Evolutionary conservation across 257 asterid species (phyloP).

Genomic region (Solanum bulbocastanum): DNA sequence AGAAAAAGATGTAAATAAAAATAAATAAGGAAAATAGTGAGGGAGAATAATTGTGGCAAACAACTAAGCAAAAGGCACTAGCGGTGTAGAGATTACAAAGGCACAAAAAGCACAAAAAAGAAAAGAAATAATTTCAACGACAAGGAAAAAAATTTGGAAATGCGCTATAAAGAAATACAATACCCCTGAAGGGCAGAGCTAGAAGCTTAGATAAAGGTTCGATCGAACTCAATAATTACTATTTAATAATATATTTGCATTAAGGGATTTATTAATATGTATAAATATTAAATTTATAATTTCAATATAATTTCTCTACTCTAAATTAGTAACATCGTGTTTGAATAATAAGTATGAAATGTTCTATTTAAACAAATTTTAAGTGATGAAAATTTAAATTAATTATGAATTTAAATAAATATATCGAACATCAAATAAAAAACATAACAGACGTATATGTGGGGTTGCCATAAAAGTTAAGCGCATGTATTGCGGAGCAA

Average conservation of each 20-base stretch:
- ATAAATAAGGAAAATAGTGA: not conserved
- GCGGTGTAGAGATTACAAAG: not conserved
- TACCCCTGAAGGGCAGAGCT: not conserved
- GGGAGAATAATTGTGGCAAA: not conserved
- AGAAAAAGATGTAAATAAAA: not conserved
- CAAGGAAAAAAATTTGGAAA: not conserved
- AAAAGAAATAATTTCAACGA: not conserved
- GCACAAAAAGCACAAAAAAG: not conserved
- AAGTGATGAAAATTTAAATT: fast-evolving
- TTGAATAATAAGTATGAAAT: not conserved
- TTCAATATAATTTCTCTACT: fast-evolving
- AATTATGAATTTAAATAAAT: not conserved
- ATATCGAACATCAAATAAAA: not conserved
- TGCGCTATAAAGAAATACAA: not conserved
- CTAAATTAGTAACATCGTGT: fast-evolving
- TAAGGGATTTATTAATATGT: too few relatives aligned
- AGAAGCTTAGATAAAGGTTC: fast-evolving
- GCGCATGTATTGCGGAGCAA: not conserved
- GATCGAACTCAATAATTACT: not conserved
- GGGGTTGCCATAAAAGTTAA: not conserved
- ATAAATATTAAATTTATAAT: not conserved
- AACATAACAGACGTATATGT: fast-evolving
- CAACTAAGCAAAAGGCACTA: not conserved
- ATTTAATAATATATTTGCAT: fast-evolving
- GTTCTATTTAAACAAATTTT: too few relatives aligned